Evolutionary conservation across 108 stramenopile species (phyloP), one percentile per base, ranked within the genome.

Genomic region (Fistulifera solaris): DNA sequence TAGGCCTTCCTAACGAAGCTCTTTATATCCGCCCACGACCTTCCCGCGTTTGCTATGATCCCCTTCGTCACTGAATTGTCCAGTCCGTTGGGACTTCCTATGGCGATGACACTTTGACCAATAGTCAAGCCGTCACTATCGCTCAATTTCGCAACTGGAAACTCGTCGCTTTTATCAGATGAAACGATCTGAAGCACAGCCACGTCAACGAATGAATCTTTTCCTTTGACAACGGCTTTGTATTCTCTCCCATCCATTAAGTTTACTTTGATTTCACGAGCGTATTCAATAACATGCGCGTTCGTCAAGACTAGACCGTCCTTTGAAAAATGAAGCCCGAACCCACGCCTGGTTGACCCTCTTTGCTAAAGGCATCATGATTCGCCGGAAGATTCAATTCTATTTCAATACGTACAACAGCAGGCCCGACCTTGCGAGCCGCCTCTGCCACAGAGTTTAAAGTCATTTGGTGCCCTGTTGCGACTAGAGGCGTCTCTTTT

Each of bases 51-150:
- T 19, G 80, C 80, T 26, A 95, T 66, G 22, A 95, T 92, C 0
- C 94, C 94, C 58, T 88, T 79, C 0, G 94, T 95, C 31, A 88
- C 90, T 1, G 94, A 88, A 55, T 88, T 88, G 57, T 92, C 94
- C 48, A 95, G 56, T 11, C 94, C 94, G 24, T 87, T 88, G 15
- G 94, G 94, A 38, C 69, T 77, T 12, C 93, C 81, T 26, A 89
- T 72, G 10, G 84, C 88, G 31, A 87, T 61, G 22, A 87, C 89
- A 61, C 87, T 76, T 46, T 82, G 66, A 12, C 94, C 94, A 15
- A 89, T 85, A 49, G 75, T 66, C 18, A 95, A 60, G 7, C 51
- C 26, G 48, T 88, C 88, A 44, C 77, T 82, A 54, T 94, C 67
- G 12, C 83, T 87, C n/a, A 89, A 56, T 27, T 82, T 61, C 0